phyloP scores from a whole-genome alignment of 2,329 filamentous ascomycete genomes.

The Colletotrichum lindemuthianum region DNA sequence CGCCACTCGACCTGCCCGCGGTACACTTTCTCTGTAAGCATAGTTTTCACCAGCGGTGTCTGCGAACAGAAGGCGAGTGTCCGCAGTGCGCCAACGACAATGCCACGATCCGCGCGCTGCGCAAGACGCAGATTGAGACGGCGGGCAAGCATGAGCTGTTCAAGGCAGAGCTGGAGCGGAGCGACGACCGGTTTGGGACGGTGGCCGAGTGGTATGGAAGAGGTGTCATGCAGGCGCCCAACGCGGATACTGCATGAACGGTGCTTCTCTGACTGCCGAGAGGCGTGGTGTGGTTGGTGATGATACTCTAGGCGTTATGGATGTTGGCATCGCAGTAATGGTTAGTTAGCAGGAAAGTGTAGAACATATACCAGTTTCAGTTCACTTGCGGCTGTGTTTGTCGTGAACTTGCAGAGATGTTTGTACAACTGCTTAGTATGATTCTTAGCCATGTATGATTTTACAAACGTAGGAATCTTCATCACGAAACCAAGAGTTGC shows the following conservation, averaged over 20 bases:
- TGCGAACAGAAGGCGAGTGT: constrained; percentile 75
- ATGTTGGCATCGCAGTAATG: constrained; percentile 12
- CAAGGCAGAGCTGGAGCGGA: constrained; percentile 78
- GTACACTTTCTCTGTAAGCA: constrained; percentile 99
- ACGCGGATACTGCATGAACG: constrained; percentile 40
- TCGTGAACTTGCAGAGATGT: no score
- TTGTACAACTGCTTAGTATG: no score
- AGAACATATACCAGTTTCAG: background rate
- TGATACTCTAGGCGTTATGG: background rate
- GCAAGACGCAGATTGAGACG: constrained; percentile 85
- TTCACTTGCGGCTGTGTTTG: background rate
- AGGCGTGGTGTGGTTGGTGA: background rate
- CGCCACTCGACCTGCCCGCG: constrained; percentile 82
- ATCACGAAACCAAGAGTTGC: no score
- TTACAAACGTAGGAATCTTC: no score
- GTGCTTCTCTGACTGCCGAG: background rate
- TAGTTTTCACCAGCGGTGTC: constrained; percentile 91
- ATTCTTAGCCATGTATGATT: no score
- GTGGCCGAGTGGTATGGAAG: constrained; percentile 95
- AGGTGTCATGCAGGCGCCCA: constrained; percentile 79
- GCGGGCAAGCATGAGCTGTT: constrained; percentile 91
- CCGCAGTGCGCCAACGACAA: constrained; percentile 87
- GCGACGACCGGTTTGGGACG: constrained; percentile 87
- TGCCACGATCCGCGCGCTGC: constrained; percentile 87
- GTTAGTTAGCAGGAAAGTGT: background rate